These are phyloP conservation scores for Ustilago shanxiensis DNA, from an alignment of 1,284 basidiomycete genomes.

Conservation along the genomic window DNA sequence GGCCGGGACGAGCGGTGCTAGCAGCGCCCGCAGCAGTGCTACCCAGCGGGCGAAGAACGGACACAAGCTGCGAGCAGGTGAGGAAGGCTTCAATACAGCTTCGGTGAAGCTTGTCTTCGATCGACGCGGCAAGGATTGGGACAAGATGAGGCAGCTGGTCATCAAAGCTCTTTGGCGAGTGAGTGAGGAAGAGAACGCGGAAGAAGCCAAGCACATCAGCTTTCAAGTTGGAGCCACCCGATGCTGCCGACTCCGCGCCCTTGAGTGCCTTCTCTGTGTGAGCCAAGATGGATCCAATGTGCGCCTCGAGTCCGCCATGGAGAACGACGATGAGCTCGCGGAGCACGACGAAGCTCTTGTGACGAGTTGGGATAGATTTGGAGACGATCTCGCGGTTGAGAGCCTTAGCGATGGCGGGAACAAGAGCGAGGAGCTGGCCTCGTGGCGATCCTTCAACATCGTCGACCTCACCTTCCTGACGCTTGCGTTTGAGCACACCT, in stretches of 20 bases:
- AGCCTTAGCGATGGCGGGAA: slow-evolving; percentile 82
- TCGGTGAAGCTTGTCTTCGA: slow-evolving; percentile 73
- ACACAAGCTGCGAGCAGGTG: slow-evolving; percentile 72
- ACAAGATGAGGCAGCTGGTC: slow-evolving; percentile 78
- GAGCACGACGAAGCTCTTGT: slow-evolving; percentile 85
- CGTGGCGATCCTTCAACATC: slow-evolving; percentile 42
- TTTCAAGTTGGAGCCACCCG: slow-evolving; percentile 70
- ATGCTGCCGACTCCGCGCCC: slow-evolving; percentile 64
- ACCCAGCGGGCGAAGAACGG: slow-evolving; percentile 69
- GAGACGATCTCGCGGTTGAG: slow-evolving; percentile 86
- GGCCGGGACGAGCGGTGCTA: slow-evolving; percentile 11
- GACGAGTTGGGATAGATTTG: slow-evolving; percentile 85
- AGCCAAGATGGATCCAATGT: slow-evolving; percentile 75
- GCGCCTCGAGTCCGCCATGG: slow-evolving; percentile 82
- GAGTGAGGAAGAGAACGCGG: slow-evolving; percentile 83
- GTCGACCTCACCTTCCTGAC: slow-evolving; percentile 57
- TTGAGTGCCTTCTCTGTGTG: slow-evolving; percentile 70
- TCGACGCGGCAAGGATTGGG: slow-evolving; percentile 79
- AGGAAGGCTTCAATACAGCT: slow-evolving; percentile 75
- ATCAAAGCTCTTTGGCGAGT: slow-evolving; percentile 78
- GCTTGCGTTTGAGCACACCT: slow-evolving; percentile 69
- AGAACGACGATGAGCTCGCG: slow-evolving; percentile 82
- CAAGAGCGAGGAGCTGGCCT: slow-evolving; percentile 74
- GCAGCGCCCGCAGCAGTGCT: slow-evolving; percentile 8
- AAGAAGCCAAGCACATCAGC: slow-evolving; percentile 84